Evolutionary conservation across 306 rosid genomes (phyloP), one percentile per base, ranked within the genome.

Genomic region (Trichosanthes cucumerina): DNA sequence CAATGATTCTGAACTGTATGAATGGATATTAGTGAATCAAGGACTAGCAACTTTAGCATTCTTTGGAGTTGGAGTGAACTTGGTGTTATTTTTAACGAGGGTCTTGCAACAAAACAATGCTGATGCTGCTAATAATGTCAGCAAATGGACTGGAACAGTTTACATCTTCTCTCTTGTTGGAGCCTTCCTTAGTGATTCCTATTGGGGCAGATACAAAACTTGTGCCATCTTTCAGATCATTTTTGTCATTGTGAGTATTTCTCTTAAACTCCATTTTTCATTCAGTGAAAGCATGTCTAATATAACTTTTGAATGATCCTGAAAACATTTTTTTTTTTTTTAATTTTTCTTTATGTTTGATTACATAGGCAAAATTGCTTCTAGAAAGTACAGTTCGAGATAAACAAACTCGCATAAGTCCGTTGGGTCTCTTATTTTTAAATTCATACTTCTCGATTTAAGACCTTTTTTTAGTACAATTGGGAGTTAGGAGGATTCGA

Each of bases 91-190:
- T 84, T 77, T 93, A 78, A 93, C 97, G 4, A 86, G 97, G 79
- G 96, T 93, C 66, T 46, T 93, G 33, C 90, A 90, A 19, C 96
- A 93, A 72, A 82, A 89, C 69, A 93, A 93, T 56, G 97, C 96
- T 3, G 89, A 87, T 0, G 96, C 96, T 1, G 97, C 97, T 12
- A 92, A 92, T 82, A 89, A 78, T 41, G 96, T 92, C 46, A 92
- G 96, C 91, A 92, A 92, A 81, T 92, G 97, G 97, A 92, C 92
- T 5, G 97, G 97, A 43, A 92, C 97, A 0, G 97, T 93, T 28
- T 93, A 93, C 64, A 90, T 93, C 62, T 93, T 90, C 88, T 93
- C 97, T 24, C 92, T 93, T 8, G 93, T 93, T 18, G 97, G 97
- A 43, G 97, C 97, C 44, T 93, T 93, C 69, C 96, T 93, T 7